Base-by-base conservation (phyloP, 164 flowering plant genomes). In the Litsea cubeba region DNA sequence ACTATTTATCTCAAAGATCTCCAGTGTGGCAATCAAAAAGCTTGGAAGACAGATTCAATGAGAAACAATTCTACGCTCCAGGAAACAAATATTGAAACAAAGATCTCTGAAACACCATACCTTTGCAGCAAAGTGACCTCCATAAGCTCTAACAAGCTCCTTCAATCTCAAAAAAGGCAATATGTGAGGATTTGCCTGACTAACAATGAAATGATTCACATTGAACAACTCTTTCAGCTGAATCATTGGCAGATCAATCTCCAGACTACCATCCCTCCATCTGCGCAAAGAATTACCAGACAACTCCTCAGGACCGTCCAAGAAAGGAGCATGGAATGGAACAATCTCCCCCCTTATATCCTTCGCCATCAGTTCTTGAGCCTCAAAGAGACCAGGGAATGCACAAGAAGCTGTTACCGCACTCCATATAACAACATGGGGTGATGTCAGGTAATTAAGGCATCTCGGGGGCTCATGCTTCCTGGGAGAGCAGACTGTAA, bases 401-500 rank as follows among this genome's bases (percentile, higher is more conserved):
- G 99, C 99, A 84, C 99, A 93, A 71, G 99, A 95, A 65, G 99
- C 99, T 28, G 99, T 92, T 68, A 93, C 99, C 2, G 99, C 99
- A 84, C 99, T 95, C 99, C 99, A 95, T 83, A 95, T 93, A 54
- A 95, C 98, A 75, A 95, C 98, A 79, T 95, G 97, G 74, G 99
- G 99, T 0, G 99, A 93, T 40, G 98, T 95, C 84, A 95, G 85
- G 83, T 93, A 95, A 77, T 95, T 95, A 40, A 95, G 91, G 81
- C 97, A 93, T 76, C 99, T 86, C 0, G 99, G 99, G 12, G 99
- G 99, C 73, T 95, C 99, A 72, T 95, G 99, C 85, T 90, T 93
- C 84, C 99, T 87, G 0, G 97, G 97, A 57, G 99, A 95, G 84
- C 98, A 95, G 63, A 95, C 99, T 1, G 99, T 95, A 35, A 95